phyloP scores from a whole-genome alignment of 2,329 filamentous ascomycete genomes.

The Penicillium decumbens region DNA sequence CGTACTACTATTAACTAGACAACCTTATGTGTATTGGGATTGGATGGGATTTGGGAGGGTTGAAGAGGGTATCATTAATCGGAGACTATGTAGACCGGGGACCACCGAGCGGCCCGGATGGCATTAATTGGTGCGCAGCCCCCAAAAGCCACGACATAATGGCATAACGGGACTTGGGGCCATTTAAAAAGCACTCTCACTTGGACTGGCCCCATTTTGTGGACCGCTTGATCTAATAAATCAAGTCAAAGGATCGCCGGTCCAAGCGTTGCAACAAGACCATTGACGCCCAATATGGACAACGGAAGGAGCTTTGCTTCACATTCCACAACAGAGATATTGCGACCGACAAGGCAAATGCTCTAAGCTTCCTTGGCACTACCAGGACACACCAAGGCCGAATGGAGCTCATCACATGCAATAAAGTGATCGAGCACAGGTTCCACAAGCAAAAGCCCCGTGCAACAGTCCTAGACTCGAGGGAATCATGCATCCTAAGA shows the following conservation, averaged over 20 bases:
- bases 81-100: not conserved
- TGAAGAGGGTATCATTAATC: not conserved
- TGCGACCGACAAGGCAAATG: not conserved
- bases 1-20: not conserved
- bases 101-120: not conserved
- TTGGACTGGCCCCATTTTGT: not conserved
- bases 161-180: not conserved
- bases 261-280: not conserved
- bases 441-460: not conserved
- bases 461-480: not conserved
- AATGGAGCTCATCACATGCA: not conserved
- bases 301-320: not conserved
- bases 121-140: not conserved
- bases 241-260: not conserved
- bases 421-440: too few relatives aligned
- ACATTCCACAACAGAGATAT: not conserved
- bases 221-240: not conserved
- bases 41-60: too few relatives aligned
- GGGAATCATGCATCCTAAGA: not conserved
- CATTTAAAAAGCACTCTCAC: not conserved
- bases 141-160: not conserved
- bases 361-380: not conserved
- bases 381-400: not conserved
- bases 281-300: not conserved
- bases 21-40: not conserved